Percentiles rank a stretch among this genome's conserved stretches.
Conservation (phyloP, 768 basidiomycete species). For the Daedaleopsis nitida region DNA sequence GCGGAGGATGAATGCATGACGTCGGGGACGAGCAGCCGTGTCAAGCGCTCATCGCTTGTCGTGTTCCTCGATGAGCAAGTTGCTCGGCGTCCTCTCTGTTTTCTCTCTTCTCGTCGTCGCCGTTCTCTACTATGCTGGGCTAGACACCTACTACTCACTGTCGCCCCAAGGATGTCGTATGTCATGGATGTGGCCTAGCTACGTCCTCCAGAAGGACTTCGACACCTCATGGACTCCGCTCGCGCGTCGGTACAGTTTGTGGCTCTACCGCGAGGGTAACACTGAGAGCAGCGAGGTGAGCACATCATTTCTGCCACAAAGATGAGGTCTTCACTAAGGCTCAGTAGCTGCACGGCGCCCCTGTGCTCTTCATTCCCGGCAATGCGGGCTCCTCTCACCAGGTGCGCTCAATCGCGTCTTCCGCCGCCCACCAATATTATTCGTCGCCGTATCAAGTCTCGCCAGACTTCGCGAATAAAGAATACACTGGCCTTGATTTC, state of each 20-base stretch:
- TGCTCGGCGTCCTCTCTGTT: constrained; percentile 12
- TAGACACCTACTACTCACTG: constrained; percentile 47
- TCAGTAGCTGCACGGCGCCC: constrained; percentile 52
- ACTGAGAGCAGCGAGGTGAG: constrained; percentile 72
- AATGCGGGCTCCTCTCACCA: constrained; percentile 96
- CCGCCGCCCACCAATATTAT: constrained; percentile 81
- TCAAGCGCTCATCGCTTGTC: constrained; percentile 27
- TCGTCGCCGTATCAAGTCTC: constrained; percentile 58
- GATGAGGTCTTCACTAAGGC: constrained; percentile 20
- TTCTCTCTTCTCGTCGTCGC: constrained; percentile 35
- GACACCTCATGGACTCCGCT: constrained; percentile 72
- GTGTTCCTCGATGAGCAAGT: constrained; percentile 20
- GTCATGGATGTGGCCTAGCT: constrained; percentile 96
- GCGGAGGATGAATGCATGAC: constrained; percentile 23
- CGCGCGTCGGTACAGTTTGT: constrained; percentile 77
- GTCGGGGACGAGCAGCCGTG: constrained; percentile 15
- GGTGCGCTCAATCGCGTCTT: constrained; percentile 93
- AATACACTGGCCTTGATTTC: constrained; percentile 70
- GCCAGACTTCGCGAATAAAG: constrained; percentile 50
- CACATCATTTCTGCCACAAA: constrained; percentile 1
- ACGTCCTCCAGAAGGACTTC: constrained; percentile 71
- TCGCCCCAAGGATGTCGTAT: constrained; percentile 94
- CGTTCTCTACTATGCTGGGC: constrained; percentile 38
- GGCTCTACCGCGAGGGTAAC: constrained; percentile 86
- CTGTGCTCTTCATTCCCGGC: constrained; percentile 96